Base-by-base conservation (phyloP, 2,329 filamentous ascomycete species). In the Trichoderma koningiopsis region DNA sequence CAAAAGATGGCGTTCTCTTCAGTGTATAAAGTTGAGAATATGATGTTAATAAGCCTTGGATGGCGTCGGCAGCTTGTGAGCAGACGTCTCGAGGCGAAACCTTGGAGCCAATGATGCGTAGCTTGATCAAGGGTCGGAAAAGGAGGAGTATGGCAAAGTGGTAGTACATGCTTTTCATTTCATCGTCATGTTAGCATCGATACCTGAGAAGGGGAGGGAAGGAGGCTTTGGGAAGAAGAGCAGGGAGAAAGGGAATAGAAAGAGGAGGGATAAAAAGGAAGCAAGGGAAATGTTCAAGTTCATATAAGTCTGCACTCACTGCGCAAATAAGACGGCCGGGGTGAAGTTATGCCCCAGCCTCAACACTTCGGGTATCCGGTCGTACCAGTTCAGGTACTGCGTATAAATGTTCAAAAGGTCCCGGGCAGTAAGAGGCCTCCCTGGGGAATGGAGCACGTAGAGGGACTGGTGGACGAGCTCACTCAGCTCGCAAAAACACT, bases 391-490 rank as follows among this genome's bases (percentile, higher is more conserved):
- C 19, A 92, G 83, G 73, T 92, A 93, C 72, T 89, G 86, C 0
- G 86, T 88, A 72, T 93, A 92, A 31, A 88, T 87, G 59, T 83
- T 84, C 10, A 92, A 81, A 2, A 93, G 80, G 49, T 87, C 86
- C 49, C 86, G 84, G 72, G 88, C 89, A 0, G 88, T 91, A 56
- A 93, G 82, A 5, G 87, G 87, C 68, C 86, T 85, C 16, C 87
- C 88, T 0, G 91, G 91, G 4, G 91, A 89, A 75, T 92, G 91
- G n/a, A 93, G 85, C 49, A 91, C 85, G 75, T 90, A 91, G 24
- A 92, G 83, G 35, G 89, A 90, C 73, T 91, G 86, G 76, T 92
- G 91, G 1, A 92, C 88, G 1, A 93, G 85, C 78, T 93, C 90
- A 71, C 89, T 92, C 62, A 94, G 84, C 74, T 90, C 88, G 75